phyloP scores from a whole-genome alignment of 2,329 filamentous ascomycete species.

The Venturia effusa region DNA sequence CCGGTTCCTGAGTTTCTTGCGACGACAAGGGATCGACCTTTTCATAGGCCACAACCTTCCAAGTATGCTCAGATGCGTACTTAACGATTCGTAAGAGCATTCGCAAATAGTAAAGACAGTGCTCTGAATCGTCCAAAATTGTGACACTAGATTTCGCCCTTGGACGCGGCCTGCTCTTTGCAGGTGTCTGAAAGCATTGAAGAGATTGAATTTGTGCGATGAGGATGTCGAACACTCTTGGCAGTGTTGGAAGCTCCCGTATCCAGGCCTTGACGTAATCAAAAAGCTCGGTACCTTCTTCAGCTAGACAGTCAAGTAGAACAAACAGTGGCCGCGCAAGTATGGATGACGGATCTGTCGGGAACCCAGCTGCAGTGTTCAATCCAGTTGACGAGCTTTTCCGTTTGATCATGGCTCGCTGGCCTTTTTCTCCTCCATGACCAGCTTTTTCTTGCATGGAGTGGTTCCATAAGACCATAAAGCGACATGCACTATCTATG shows the following conservation, averaged over 20 bases:
- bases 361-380: neutral
- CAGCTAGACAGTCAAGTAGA: conserved; percentile 65
- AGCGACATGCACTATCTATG: conserved; percentile 53
- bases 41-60: conserved; percentile 58
- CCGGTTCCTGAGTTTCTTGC: conserved; percentile 31
- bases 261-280: conserved; percentile 76
- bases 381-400: conserved; percentile 17
- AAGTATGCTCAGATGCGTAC: conserved; percentile 57
- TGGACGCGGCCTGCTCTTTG: conserved; percentile 15
- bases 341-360: conserved; percentile 22
- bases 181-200: conserved; percentile 5
- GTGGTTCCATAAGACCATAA: conserved; percentile 75
- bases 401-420: neutral
- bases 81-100: conserved; percentile 63
- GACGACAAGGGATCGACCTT: conserved; percentile 39
- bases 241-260: conserved; percentile 46
- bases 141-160: neutral
- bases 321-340: conserved; percentile 74
- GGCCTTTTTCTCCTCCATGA: conserved; percentile 1
- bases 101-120: conserved; percentile 68
- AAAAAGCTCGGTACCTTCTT: conserved; percentile 62
- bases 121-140: conserved; percentile 53
- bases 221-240: conserved; percentile 32
- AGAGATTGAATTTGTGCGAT: conserved; percentile 3
- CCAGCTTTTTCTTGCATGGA: conserved; percentile 34